Percentiles rank a stretch among this genome's conserved stretches.
Evolutionary conservation across 1,284 basidiomycete species (phyloP).

Genomic region (Apiotrichum gamsii): DNA sequence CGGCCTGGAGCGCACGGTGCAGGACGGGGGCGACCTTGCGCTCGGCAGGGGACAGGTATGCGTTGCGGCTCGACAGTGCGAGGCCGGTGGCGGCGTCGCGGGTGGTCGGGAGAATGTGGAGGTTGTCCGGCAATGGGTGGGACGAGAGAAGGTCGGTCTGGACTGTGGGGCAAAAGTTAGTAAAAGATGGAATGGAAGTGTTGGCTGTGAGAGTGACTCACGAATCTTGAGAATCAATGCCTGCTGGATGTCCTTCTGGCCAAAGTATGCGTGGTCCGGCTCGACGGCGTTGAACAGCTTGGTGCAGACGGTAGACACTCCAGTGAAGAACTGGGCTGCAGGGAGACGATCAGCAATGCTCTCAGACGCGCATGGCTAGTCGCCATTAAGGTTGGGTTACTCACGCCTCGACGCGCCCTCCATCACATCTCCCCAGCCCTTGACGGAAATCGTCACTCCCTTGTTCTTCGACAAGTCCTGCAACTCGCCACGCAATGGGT

Average conservation of each 20-base stretch:
- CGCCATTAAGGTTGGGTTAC: conserved; percentile 13
- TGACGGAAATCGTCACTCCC: conserved; percentile 87
- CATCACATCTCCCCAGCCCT: conserved; percentile 61
- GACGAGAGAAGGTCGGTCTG: conserved; percentile 72
- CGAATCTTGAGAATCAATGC: conserved; percentile 75
- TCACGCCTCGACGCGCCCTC: conserved; percentile 46
- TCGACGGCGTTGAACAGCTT: conserved; percentile 91
- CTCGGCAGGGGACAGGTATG: conserved; percentile 66
- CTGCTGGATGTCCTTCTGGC: conserved; percentile 98
- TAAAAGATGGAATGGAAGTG: too few species aligned
- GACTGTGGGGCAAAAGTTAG: conserved; percentile 52
- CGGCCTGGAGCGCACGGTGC: conserved; percentile 61
- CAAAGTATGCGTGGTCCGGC: conserved; percentile 91
- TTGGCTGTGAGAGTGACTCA: too few species aligned
- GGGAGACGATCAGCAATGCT: too few species aligned
- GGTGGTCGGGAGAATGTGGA: conserved; percentile 77
- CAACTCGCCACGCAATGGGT: conserved; percentile 68
- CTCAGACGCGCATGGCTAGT: too few species aligned
- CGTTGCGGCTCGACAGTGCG: conserved; percentile 86
- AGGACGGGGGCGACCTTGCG: conserved; percentile 65
- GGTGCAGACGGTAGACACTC: conserved; percentile 89
- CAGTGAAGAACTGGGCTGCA: conserved; percentile 87
- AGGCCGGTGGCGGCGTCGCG: conserved; percentile 59
- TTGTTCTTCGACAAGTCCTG: conserved; percentile 69
- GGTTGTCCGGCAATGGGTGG: conserved; percentile 61